phyloP scores from a whole-genome alignment of 257 asterid species.

The Nicotiana noctiflora region DNA sequence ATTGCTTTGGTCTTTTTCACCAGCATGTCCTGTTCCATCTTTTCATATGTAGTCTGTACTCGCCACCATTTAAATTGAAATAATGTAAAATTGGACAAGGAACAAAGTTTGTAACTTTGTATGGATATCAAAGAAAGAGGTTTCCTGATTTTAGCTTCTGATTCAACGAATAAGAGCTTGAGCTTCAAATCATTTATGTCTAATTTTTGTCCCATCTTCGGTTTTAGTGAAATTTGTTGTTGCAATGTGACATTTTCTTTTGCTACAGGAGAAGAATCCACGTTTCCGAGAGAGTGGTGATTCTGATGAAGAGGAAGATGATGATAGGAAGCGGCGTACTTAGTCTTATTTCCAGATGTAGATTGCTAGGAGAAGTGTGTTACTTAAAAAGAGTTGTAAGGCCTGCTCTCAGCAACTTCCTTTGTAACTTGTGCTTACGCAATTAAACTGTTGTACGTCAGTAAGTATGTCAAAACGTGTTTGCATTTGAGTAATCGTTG shows the following conservation, averaged over 20 bases:
- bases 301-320: conserved; percentile 79
- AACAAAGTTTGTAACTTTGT: not conserved
- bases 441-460: not conserved
- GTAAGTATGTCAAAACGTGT: not conserved
- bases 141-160: not conserved
- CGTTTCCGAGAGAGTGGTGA: conserved; percentile 87
- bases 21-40: not conserved
- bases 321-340: conserved; percentile 35
- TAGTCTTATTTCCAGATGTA: conserved; percentile 6
- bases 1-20: not conserved
- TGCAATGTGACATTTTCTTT: not conserved
- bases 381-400: not conserved
- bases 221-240: not conserved
- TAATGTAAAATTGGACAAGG: too few relatives aligned
- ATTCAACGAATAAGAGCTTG: not conserved
- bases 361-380: not conserved
- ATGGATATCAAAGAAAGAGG: not conserved
- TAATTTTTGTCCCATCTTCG: not conserved
- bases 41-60: not conserved
- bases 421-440: not conserved
- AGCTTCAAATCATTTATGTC: not conserved
- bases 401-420: not conserved
- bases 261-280: conserved; percentile 76
- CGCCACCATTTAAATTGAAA: not conserved
- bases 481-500: not conserved